Conservation (phyloP, 1,284 basidiomycete species). For the Ustilago crameri region DNA sequence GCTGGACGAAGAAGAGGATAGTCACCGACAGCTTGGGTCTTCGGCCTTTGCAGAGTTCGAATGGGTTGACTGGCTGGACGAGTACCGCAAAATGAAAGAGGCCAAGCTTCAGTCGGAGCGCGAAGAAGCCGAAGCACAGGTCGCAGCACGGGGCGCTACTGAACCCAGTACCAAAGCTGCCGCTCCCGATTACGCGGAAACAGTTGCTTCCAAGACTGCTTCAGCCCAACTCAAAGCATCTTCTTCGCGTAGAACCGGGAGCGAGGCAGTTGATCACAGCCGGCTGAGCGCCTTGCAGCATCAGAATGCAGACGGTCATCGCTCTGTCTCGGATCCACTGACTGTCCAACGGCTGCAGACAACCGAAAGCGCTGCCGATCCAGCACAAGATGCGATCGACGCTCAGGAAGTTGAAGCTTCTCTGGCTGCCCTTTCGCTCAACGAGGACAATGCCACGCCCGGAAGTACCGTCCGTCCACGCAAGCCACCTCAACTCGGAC, state of each 20-base stretch:
- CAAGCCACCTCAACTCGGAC: constrained; percentile 36
- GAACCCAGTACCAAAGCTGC: background rate
- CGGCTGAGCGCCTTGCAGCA: constrained; percentile 35
- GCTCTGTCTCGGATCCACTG: constrained; percentile 50
- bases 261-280: constrained; percentile 28
- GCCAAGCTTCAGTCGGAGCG: constrained; percentile 71
- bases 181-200: background rate
- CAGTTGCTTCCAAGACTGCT: background rate
- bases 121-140: constrained; percentile 45
- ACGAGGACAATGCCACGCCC: constrained; percentile 7
- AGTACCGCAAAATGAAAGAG: constrained; percentile 73
- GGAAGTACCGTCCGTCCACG: constrained; percentile 8
- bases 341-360: constrained; percentile 36
- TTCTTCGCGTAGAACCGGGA: constrained; percentile 22
- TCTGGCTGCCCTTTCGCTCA: constrained; percentile 34
- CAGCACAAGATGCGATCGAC: constrained; percentile 34
- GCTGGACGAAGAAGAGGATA: constrained; percentile 44
- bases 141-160: constrained; percentile 14
- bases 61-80: constrained; percentile 74
- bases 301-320: constrained; percentile 33
- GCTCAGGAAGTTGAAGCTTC: constrained; percentile 42
- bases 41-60: constrained; percentile 70
- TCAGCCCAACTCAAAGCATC: constrained; percentile 4
- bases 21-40: constrained; percentile 22
- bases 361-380: constrained; percentile 18